A percentile compares a stretch with the other conserved stretches of the same genome.
These are phyloP conservation scores for Globisporangium lucens DNA, from an alignment of 352 stramenopile genomes.

Conservation along the genomic window DNA sequence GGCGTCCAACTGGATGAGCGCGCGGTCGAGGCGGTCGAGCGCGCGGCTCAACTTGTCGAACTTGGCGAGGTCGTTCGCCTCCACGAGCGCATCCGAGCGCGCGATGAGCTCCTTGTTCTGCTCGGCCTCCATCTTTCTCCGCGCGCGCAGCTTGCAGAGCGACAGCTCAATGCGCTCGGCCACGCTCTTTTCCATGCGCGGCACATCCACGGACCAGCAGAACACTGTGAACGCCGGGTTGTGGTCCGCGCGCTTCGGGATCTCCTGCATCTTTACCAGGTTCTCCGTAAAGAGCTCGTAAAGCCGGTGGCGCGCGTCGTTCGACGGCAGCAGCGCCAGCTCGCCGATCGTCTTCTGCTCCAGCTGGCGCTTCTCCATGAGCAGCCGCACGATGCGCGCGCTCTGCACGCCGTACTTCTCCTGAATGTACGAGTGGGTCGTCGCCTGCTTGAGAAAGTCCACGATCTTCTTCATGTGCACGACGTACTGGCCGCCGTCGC, in stretches of 20 bases:
- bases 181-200: slow-evolving; percentile 57
- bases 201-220: slow-evolving; percentile 81
- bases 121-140: slow-evolving; percentile 73
- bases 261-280: slow-evolving; percentile 82
- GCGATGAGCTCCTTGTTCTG: slow-evolving; percentile 88
- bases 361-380: slow-evolving; percentile 85
- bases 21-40: slow-evolving; percentile 80
- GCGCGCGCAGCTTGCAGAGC: slow-evolving; percentile 64
- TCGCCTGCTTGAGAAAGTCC: slow-evolving; percentile 70
- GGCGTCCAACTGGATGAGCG: slow-evolving; percentile 76
- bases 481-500: slow-evolving; percentile 84
- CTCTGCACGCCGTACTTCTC: slow-evolving; percentile 81
- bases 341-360: slow-evolving; percentile 87
- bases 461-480: slow-evolving; percentile 90
- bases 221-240: slow-evolving; percentile 88
- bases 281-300: slow-evolving; percentile 80
- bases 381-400: slow-evolving; percentile 78
- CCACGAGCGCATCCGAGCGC: slow-evolving; percentile 82
- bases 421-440: slow-evolving; percentile 75
- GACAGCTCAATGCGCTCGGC: slow-evolving; percentile 67
- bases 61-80: slow-evolving; percentile 81
- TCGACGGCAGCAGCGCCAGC: slow-evolving; percentile 75
- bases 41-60: slow-evolving; percentile 86
- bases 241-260: slow-evolving; percentile 85
- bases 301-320: slow-evolving; percentile 74